Evolutionary conservation across 441 rosid genomes (phyloP).

Genomic region (Jatropha podagrica): DNA sequence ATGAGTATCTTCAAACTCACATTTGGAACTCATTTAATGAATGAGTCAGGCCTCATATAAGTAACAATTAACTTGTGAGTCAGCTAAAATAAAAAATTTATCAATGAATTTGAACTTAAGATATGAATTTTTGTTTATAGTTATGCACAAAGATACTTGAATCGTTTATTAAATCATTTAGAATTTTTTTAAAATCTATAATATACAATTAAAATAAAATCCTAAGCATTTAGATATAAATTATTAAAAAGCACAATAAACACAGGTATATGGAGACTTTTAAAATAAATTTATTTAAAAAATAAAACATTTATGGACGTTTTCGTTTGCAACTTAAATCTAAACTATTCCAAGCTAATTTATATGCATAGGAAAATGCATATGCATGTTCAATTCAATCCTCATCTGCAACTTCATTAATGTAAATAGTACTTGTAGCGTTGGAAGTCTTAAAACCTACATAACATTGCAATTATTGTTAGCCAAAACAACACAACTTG

Average conservation of each 20-base stretch:
- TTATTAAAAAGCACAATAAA: too few relatives aligned
- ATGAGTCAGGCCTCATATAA: too few relatives aligned
- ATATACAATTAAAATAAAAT: neutral
- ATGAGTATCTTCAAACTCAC: neutral
- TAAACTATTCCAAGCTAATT: neutral
- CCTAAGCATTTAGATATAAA: neutral
- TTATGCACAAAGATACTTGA: neutral
- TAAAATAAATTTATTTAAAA: too few relatives aligned
- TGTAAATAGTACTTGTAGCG: neutral
- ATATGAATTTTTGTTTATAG: too few relatives aligned
- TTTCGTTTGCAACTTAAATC: neutral
- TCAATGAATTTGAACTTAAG: neutral
- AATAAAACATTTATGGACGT: neutral
- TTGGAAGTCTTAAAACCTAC: neutral
- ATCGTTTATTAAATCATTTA: neutral
- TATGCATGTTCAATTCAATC: neutral
- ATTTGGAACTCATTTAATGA: neutral
- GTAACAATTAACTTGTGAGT: neutral
- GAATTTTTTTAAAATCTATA: neutral
- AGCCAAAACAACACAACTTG: neutral
- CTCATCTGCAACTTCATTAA: neutral
- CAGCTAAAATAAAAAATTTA: neutral
- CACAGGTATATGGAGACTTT: too few relatives aligned
- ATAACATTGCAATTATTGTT: neutral
- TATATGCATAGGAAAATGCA: neutral